Percentiles rank a stretch among this genome's conserved stretches.
phyloP scores from a whole-genome alignment of 345 rosid genomes.

The Carallia brachiata region DNA sequence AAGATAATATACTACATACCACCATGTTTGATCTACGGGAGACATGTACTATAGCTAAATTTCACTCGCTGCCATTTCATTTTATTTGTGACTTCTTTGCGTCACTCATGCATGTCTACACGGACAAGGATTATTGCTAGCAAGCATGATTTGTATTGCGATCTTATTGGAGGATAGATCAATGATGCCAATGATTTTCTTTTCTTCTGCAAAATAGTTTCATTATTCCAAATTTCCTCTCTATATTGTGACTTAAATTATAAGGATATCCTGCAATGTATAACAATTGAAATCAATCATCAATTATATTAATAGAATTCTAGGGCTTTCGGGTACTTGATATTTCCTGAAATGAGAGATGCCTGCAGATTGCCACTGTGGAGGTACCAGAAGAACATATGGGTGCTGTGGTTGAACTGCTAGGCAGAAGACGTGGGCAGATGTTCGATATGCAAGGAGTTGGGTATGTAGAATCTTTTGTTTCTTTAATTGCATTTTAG shows the following conservation, averaged over 20 bases:
- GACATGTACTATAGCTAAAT: not conserved
- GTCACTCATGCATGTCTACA: constrained; percentile 9
- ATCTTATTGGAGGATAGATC: not conserved
- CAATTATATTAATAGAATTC: too few relatives aligned
- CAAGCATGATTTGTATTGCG: not conserved
- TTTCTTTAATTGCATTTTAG: not conserved
- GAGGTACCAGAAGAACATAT: constrained; percentile 93
- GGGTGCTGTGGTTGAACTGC: constrained; percentile 98
- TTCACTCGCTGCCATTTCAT: not conserved
- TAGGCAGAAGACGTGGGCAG: constrained; percentile 91
- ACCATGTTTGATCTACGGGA: too few relatives aligned
- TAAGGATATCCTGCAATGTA: constrained; percentile 4
- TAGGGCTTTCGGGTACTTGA: not conserved
- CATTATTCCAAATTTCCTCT: not conserved
- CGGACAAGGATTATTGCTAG: not conserved
- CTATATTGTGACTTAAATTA: constrained; percentile 7
- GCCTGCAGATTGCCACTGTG: constrained; percentile 77
- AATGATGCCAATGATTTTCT: not conserved
- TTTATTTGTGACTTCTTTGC: not conserved
- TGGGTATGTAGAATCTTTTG: constrained; percentile 47
- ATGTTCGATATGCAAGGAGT: constrained; percentile 92
- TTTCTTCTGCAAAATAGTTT: not conserved
- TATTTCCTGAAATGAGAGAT: constrained; percentile 8
- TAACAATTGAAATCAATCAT: not conserved
- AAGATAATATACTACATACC: too few relatives aligned